A percentile compares a stretch with the other conserved stretches of the same genome.
Evolutionary conservation across 306 rosid genomes (phyloP).

Genomic region (Lablab purpureus): DNA sequence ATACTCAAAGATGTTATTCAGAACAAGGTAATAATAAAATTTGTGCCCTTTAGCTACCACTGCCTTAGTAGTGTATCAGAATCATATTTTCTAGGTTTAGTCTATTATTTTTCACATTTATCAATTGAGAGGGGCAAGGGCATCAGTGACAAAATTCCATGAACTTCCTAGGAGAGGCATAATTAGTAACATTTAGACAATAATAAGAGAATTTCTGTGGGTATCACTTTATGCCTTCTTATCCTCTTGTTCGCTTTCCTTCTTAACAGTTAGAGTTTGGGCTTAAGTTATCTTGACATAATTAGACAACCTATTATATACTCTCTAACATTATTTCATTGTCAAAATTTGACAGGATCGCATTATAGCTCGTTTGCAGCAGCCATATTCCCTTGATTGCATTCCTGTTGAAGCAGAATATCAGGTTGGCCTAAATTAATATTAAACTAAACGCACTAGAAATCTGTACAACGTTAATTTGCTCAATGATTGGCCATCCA

Average conservation of each 20-base stretch:
- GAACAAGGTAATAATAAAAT: constrained; percentile 72
- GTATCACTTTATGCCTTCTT: constrained; percentile 27
- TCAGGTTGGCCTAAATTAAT: constrained; percentile 66
- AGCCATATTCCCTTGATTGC: constrained; percentile 97
- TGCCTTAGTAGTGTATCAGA: constrained; percentile 14
- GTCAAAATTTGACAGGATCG: constrained; percentile 76
- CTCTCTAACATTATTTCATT: constrained; percentile 4
- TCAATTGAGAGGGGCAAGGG: background rate
- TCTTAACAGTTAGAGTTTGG: background rate
- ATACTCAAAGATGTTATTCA: constrained; percentile 93
- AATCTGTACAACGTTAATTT: background rate
- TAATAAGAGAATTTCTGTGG: constrained; percentile 5
- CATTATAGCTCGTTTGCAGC: constrained; percentile 94
- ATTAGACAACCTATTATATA: constrained; percentile 8
- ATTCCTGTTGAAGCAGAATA: constrained; percentile 98
- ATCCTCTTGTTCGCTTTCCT: background rate
- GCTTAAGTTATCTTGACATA: background rate
- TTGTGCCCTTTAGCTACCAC: background rate
- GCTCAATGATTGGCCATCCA: constrained; percentile 14
- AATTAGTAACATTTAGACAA: background rate
- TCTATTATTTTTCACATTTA: constrained; percentile 5
- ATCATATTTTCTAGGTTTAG: constrained; percentile 1
- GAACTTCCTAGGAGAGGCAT: background rate
- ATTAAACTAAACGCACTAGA: constrained; percentile 2
- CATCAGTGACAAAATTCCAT: background rate